Evolutionary conservation across 108 stramenopile species (phyloP).

Genomic region (Nitzschia sp.): DNA sequence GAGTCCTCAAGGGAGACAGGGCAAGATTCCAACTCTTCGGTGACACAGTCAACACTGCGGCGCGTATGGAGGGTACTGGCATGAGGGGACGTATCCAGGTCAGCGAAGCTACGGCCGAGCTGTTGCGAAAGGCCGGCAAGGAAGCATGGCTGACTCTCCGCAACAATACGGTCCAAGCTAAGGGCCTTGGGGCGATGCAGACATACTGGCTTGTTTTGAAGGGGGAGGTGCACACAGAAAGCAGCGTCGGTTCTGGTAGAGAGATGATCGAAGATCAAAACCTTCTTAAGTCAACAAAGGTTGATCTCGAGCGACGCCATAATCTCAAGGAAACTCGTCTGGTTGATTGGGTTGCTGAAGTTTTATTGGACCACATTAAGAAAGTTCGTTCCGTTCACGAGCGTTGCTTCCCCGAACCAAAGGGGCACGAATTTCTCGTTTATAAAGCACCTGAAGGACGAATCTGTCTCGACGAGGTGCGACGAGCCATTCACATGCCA

Average conservation of each 20-base stretch:
- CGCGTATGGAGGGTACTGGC: neutral
- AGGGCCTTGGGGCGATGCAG: neutral
- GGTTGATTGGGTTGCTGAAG: constrained; percentile 9
- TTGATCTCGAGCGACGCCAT: neutral
- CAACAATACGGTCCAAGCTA: neutral
- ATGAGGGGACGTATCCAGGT: constrained; percentile 4
- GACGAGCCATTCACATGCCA: constrained; percentile 18
- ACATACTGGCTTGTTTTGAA: constrained; percentile 9
- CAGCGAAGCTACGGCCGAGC: neutral
- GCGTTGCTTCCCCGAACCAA: neutral
- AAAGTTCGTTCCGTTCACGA: constrained; percentile 1
- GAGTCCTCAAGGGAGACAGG: constrained; percentile 18
- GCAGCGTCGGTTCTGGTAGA: neutral
- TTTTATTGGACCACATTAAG: constrained; percentile 3
- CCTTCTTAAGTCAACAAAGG: neutral
- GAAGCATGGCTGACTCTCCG: neutral
- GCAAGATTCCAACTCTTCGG: constrained; percentile 30
- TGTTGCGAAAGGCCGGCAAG: neutral
- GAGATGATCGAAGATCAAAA: neutral
- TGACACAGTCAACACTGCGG: constrained; percentile 14
- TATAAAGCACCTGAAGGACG: neutral
- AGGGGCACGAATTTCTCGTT: neutral
- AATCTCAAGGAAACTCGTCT: constrained; percentile 5
- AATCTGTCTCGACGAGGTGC: constrained; percentile 20
- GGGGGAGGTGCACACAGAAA: no score